Evolutionary conservation across 2,329 filamentous ascomycete genomes (phyloP), one percentile per base, ranked within the genome.

Genomic region (Lachnellula occidentalis): DNA sequence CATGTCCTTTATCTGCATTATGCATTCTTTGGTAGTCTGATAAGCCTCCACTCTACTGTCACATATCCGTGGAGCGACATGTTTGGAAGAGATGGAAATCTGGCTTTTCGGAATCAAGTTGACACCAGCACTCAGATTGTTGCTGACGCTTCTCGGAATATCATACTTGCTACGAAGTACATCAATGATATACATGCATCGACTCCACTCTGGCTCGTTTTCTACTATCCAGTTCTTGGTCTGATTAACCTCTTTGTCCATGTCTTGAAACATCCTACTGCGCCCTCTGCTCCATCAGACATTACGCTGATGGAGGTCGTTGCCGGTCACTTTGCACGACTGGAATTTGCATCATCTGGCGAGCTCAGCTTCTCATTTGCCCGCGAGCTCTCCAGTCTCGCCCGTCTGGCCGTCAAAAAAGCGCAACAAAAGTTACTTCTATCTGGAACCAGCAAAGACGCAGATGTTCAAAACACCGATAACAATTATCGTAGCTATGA

Each of bases 211-310:
- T 53, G 58, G 55, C 24, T 61, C 1, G 54, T 47, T 4, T 58
- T 61, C 36, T 56, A 56, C 48, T 58, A 52, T 27, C 58, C 59
- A 5, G 12, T 61, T 3, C 34, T 60, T 2, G 58, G 55, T 2
- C 17, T 58, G 19, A 58, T 60, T 11, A 58, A 61, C 21, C 41
- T 61, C 9, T 61, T 61, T 22, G 37, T 61, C 6, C 51, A 54
- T n/a, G 39, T 61, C n/a, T 34, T 61, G 14, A 60, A 56, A 34
- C 50, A 47, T 17, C 58, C 59, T 1, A 19, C 15, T 6, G n/a
- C 27, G 2, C 9, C 52, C 1, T 42, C 58, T 17, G 37, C 45
- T n/a, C 17, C 8, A 11, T 36, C 21, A 11, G 51, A 53, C n/a
- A 41, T 53, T 17, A 45, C 51, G 15, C 43, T 53, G 5, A 48